Conservation (phyloP, 2,329 filamentous ascomycete genomes). For the Moelleriella libera region DNA sequence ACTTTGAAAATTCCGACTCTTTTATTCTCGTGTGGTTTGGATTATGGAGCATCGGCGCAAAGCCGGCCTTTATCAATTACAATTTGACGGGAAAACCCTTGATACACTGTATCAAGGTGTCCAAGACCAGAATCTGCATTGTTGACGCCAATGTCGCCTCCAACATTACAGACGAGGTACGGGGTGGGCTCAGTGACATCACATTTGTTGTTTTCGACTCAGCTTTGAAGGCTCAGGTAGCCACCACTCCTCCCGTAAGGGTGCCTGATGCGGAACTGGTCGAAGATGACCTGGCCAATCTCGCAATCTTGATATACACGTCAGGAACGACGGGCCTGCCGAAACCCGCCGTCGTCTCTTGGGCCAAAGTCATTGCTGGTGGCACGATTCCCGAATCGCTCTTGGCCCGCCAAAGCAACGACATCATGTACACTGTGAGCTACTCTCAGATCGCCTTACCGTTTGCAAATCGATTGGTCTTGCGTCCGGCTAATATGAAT, state of each 20-base stretch:
- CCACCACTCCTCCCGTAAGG: constrained; percentile 35
- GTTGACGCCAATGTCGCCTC: constrained; percentile 48
- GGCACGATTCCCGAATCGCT: constrained; percentile 24
- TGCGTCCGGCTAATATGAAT: no score
- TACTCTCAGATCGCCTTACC: constrained; percentile 18
- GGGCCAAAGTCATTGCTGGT: constrained; percentile 47
- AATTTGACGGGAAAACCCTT: constrained; percentile 61
- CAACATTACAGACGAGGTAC: constrained; percentile 44
- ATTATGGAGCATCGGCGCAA: constrained; percentile 70
- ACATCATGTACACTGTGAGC: constrained; percentile 56
- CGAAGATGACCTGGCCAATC: constrained; percentile 35
- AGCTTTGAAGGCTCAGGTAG: constrained; percentile 39
- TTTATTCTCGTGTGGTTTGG: constrained; percentile 66
- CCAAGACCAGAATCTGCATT: constrained; percentile 52
- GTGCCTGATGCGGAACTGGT: constrained; percentile 42
- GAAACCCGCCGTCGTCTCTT: constrained; percentile 66
- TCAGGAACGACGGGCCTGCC: constrained; percentile 76
- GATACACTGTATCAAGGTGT: constrained; percentile 57
- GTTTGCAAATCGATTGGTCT: not conserved
- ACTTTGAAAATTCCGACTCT: constrained; percentile 69
- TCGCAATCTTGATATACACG: constrained; percentile 70
- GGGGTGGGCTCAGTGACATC: constrained; percentile 31
- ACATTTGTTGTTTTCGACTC: constrained; percentile 48
- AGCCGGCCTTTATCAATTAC: constrained; percentile 80
- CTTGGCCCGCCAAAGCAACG: constrained; percentile 42